Evolutionary conservation across 2,329 filamentous ascomycete genomes (phyloP), one percentile per base, ranked within the genome.

Genomic region (Paramyrothecium roridum): DNA sequence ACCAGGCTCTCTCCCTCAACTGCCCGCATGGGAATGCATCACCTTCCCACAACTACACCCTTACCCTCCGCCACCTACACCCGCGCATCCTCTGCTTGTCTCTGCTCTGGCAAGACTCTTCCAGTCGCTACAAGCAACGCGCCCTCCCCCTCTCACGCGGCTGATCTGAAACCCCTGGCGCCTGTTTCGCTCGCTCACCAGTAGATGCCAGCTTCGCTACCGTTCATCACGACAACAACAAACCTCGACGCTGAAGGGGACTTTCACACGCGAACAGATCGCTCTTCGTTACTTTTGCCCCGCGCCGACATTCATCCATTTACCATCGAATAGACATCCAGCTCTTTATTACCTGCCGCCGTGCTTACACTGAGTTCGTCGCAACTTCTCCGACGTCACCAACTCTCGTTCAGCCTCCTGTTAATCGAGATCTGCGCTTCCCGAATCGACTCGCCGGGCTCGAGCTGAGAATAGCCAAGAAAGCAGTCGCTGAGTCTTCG

Each of bases 401-500:
- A 16, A 19, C 6, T 43, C 13, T 43, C 7, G 26, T 30, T 30
- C 26, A 4, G 26, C 26, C 10, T 10, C 26, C 26, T 10, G 26
- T 30, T 30, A 30, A 30, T 30, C 26, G 26, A 30, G 4, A 30
- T 30, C 26, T 30, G 26, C 26, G 26, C 10, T 30, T 30, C 26
- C 26, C 26, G 26, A 4, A 30, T 30, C 26, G 26, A 30, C n/a
- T 43, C 37, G 37, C 13, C 37, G 37, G n/a, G 13, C 37, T 43
- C 12, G 37, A 43, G 13, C 12, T 43, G 37, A 43, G 26, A 43
- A 17, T 13, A 43, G 37, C 37, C 37, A 13, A 19, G 13, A 16
- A 6, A 7, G 34, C 55, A 49, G 48, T 48, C 54, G 48, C 54
- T 51, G 46, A 55, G 37, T 54, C 48, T 49, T 51, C 50, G 40